These are phyloP conservation scores for Diospyros kaki DNA, from an alignment of 148 eudicot genomes.

Conservation along the genomic window DNA sequence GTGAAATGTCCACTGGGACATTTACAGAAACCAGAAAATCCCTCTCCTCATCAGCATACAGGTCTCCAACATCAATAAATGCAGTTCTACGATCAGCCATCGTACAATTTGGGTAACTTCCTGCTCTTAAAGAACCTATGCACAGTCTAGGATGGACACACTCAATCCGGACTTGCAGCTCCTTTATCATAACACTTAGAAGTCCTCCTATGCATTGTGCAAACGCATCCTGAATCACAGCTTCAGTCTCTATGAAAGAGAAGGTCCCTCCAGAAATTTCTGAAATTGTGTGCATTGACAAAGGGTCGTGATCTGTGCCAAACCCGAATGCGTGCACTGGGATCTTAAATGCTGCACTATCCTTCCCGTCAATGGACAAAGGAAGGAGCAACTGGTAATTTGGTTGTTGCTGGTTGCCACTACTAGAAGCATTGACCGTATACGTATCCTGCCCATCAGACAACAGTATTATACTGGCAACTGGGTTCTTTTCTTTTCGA, in stretches of 20 bases:
- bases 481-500: conserved; percentile 66
- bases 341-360: conserved; percentile 41
- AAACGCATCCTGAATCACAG: conserved; percentile 79
- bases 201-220: conserved; percentile 95
- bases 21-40: conserved; percentile 65
- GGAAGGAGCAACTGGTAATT: conserved; percentile 61
- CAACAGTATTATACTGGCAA: conserved; percentile 70
- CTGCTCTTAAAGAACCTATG: conserved; percentile 53
- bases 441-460: conserved; percentile 90
- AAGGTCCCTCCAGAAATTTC: conserved; percentile 87
- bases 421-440: conserved; percentile 38
- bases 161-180: conserved; percentile 49
- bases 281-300: conserved; percentile 66
- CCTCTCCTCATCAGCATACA: conserved; percentile 86
- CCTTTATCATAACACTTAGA: conserved; percentile 77
- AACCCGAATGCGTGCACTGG: conserved; percentile 88
- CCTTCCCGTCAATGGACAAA: conserved; percentile 34
- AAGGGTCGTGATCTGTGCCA: conserved; percentile 82
- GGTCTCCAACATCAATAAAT: conserved; percentile 54
- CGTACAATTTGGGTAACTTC: conserved; percentile 46
- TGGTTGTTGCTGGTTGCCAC: conserved; percentile 24
- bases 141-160: conserved; percentile 39
- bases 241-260: conserved; percentile 82
- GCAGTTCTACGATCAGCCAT: conserved; percentile 37
- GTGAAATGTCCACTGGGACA: conserved; percentile 37